Evolutionary conservation across 768 basidiomycete species (phyloP), one percentile per base, ranked within the genome.

Genomic region (Mycena galopus): DNA sequence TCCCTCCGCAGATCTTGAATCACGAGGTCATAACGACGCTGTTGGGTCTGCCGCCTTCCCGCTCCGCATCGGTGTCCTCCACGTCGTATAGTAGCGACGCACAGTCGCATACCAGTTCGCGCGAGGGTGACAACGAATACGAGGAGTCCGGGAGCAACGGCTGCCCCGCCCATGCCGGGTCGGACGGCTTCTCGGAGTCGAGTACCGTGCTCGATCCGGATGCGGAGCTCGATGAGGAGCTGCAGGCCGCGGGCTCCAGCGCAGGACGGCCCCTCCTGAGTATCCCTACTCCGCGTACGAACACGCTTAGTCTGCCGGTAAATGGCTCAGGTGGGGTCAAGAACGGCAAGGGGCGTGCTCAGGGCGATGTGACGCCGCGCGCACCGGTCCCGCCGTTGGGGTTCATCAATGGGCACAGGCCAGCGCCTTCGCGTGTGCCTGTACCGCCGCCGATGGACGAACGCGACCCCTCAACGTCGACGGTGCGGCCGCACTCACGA

Each of bases 21-120:
- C 90, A 92, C 78, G 89, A 93, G 65, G 93, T 94, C 44, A 89
- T 93, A 42, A 88, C 88, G 2, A 84, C 87, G 4, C 85, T 94
- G 11, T 84, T 93, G 3, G 92, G 93, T 5, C 82, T 92, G 16
- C 82, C 84, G 7, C 85, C 84, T 4, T 83, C 85, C 19, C 85
- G 86, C 4, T 78, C 85, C 4, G 74, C 85, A 11, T 87, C 83
- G 50, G 86, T 78, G 23, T 82, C 84, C n/a, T 85, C 84, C 23
- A 79, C 77, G 6, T 39, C 77, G 21, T 76, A 77, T 42, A 81
- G 78, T 56, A 81, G 79, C 58, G 80, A 80, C n/a, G 79, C 79
- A 4, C 78, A 77, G 16, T 86, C 85, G 1, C 83, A 85, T 68
- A 80, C 82, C 65, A 89, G 82, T 73, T 87, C 86, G 9, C 80